Conservation (phyloP, 106 monocot species). For the Platanthera zijinensis region DNA sequence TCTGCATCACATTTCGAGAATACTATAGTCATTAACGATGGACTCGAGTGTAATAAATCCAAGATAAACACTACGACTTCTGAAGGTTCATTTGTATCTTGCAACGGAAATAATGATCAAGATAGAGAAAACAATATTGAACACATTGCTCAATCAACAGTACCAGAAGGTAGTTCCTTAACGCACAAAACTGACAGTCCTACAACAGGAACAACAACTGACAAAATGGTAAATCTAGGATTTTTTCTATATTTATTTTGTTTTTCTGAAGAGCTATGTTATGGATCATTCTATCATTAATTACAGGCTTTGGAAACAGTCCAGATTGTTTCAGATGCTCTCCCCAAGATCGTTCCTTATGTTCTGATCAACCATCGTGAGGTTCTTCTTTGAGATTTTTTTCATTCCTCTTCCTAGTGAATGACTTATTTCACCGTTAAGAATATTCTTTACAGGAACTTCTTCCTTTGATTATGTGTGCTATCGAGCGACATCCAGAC, state of each 20-base stretch:
- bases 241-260: background rate
- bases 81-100: slow-evolving; percentile 17
- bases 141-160: slow-evolving; percentile 10
- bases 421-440: background rate
- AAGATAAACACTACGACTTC: slow-evolving; percentile 4
- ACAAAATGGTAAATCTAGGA: slow-evolving; percentile 45
- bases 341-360: slow-evolving; percentile 97
- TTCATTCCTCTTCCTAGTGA: slow-evolving; percentile 14
- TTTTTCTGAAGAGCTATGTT: background rate
- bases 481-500: slow-evolving; percentile 95
- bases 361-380: slow-evolving; percentile 99
- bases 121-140: slow-evolving; percentile 16
- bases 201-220: slow-evolving; percentile 23
- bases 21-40: slow-evolving; percentile 7
- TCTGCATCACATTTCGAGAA: slow-evolving; percentile 23
- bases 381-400: slow-evolving; percentile 55
- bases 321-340: slow-evolving; percentile 85
- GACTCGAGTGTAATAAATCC: slow-evolving; percentile 10
- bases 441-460: slow-evolving; percentile 59
- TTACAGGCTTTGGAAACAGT: slow-evolving; percentile 77
- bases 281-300: slow-evolving; percentile 8
- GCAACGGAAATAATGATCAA: slow-evolving; percentile 31
- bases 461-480: slow-evolving; percentile 98
- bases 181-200: slow-evolving; percentile 37
- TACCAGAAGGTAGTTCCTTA: slow-evolving; percentile 17